These are phyloP conservation scores for Ustilago sp. DNA, from an alignment of 1,284 basidiomycete species.

Conservation along the genomic window DNA sequence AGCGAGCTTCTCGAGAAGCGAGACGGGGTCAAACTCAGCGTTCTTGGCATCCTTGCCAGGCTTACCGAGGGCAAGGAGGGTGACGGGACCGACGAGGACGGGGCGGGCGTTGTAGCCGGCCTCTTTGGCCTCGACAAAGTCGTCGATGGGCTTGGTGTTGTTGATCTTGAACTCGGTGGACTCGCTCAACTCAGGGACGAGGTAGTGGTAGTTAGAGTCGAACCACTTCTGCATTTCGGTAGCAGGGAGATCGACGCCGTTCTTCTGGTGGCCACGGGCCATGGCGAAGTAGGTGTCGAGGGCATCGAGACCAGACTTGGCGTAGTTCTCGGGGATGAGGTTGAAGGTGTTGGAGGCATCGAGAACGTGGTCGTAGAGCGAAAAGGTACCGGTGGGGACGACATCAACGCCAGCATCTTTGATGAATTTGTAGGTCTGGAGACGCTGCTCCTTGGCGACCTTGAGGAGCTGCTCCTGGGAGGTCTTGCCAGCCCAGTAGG, in stretches of 20 bases:
- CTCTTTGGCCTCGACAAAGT: conserved; percentile 94
- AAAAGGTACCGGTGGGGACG: conserved; percentile 96
- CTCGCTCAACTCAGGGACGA: conserved; percentile 96
- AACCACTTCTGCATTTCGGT: conserved; percentile 99
- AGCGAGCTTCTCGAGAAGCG: conserved; percentile 88
- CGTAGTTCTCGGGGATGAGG: conserved; percentile 94
- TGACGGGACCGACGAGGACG: conserved; percentile 94
- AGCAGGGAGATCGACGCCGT: conserved; percentile 94
- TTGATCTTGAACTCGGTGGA: conserved; percentile 92
- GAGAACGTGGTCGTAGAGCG: conserved; percentile 98
- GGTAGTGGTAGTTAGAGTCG: conserved; percentile 99
- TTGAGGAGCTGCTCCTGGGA: conserved; percentile 89
- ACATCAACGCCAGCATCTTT: conserved; percentile 89
- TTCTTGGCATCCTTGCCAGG: conserved; percentile 83
- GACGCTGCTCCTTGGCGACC: conserved; percentile 87
- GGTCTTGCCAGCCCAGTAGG: conserved; percentile 95
- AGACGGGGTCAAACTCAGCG: conserved; percentile 88
- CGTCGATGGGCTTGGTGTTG: conserved; percentile 90
- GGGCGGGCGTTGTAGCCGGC: conserved; percentile 92
- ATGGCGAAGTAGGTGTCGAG: conserved; percentile 93
- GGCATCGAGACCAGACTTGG: conserved; percentile 84
- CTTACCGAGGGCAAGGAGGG: conserved; percentile 95
- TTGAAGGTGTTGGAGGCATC: conserved; percentile 98
- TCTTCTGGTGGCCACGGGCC: conserved; percentile 95
- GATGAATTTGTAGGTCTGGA: conserved; percentile 88